These are phyloP conservation scores for Cercospora berteroae DNA, from an alignment of 2,329 filamentous ascomycete genomes.

Conservation along the genomic window DNA sequence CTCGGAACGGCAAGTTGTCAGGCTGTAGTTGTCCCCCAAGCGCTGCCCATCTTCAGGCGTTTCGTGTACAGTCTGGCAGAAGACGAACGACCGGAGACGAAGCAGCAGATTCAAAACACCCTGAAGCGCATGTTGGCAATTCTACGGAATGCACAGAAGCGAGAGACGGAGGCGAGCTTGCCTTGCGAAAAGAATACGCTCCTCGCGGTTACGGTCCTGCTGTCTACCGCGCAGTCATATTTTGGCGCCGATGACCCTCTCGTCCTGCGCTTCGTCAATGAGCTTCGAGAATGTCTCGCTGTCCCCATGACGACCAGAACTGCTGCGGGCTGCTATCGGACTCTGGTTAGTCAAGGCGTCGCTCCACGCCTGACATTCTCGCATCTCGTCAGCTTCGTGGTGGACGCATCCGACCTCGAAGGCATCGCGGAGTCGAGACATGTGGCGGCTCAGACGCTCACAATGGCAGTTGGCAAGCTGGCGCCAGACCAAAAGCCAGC, in stretches of 20 bases:
- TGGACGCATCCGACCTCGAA: constrained; percentile 61
- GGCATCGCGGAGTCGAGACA: constrained; percentile 75
- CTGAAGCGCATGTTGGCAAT: constrained; percentile 80
- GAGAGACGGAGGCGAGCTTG: constrained; percentile 73
- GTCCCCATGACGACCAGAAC: constrained; percentile 84
- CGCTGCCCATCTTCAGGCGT: constrained; percentile 84
- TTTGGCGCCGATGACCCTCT: constrained; percentile 73
- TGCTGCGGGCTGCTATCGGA: constrained; percentile 83
- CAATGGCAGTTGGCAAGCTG: constrained; percentile 61
- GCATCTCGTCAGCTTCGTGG: constrained; percentile 73
- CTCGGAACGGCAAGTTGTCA: constrained; percentile 85
- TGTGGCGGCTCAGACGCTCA: constrained; percentile 71
- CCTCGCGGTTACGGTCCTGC: constrained; percentile 80
- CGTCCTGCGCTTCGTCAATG: constrained; percentile 70
- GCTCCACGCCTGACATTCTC: constrained; percentile 63
- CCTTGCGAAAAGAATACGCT: constrained; percentile 91
- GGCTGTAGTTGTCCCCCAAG: constrained; percentile 81
- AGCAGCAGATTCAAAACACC: constrained; percentile 74
- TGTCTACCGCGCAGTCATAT: constrained; percentile 65
- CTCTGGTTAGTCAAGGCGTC: constrained; percentile 74
- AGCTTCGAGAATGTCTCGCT: constrained; percentile 79
- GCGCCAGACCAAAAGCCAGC: constrained; percentile 42
- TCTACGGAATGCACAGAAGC: constrained; percentile 70
- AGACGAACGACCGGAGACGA: constrained; percentile 47
- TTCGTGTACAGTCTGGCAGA: constrained; percentile 75